Evolutionary conservation across 73 alveolate species (phyloP).

Genomic region (Paramecium bursaria): DNA sequence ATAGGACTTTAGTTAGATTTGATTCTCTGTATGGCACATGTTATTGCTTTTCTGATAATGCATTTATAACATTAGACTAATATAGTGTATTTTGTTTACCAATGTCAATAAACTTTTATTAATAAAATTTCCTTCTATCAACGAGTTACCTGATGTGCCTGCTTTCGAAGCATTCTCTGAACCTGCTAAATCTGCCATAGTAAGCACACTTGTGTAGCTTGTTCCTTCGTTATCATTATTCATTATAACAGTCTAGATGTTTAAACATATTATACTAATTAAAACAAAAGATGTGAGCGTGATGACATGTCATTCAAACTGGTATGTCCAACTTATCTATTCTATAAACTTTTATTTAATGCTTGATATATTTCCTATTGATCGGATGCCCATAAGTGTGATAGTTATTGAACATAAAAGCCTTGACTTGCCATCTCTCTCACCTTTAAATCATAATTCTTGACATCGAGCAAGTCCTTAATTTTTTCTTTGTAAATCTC

Average conservation of each 20-base stretch:
- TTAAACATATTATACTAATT: conserved; percentile 10
- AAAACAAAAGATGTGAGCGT: conserved; percentile 86
- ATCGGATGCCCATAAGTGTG: conserved; percentile 79
- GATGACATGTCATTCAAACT: conserved; percentile 93
- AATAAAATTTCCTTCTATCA: conserved; percentile 90
- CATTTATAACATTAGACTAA: conserved; percentile 67
- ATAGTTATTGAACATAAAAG: conserved; percentile 85
- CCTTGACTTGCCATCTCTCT: conserved; percentile 90
- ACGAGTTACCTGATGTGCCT: conserved; percentile 89
- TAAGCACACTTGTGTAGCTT: conserved; percentile 77
- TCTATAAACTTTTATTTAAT: conserved; percentile 85
- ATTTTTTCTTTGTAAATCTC: conserved; percentile 94
- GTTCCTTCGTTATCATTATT: conserved; percentile 64
- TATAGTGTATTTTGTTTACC: conserved; percentile 38
- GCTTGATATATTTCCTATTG: conserved; percentile 84
- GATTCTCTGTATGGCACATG: conserved; percentile 92
- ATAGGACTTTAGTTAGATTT: conserved; percentile 93
- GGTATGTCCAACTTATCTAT: conserved; percentile 83
- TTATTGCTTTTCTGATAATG: conserved; percentile 63
- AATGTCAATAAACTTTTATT: conserved; percentile 84
- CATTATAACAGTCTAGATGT: conserved; percentile 49
- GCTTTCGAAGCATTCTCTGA: conserved; percentile 91
- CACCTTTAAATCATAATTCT: conserved; percentile 83
- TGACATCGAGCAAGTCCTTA: conserved; percentile 82
- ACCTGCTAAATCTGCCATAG: conserved; percentile 96